Evolutionary conservation across 805 yeast genomes (phyloP).

Genomic region (Yamadazyma tumulicola): DNA sequence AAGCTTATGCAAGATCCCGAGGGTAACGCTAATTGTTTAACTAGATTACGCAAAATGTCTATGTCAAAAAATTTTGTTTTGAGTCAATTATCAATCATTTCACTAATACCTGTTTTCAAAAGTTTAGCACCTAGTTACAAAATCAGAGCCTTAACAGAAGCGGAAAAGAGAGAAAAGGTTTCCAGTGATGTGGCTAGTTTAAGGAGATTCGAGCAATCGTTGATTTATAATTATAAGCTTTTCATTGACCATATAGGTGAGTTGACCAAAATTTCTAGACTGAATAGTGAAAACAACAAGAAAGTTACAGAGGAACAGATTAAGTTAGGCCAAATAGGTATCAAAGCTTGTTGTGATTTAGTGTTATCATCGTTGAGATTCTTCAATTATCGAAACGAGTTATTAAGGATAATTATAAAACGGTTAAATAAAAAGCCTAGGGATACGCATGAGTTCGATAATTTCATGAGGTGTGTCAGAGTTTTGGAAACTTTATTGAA

Average conservation of each 20-base stretch:
- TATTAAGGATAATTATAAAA: constrained; percentile 63
- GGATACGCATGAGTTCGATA: constrained; percentile 40
- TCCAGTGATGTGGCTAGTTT: constrained; percentile 75
- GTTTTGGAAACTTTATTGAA: constrained; percentile 66
- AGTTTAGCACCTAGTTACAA: constrained; percentile 84
- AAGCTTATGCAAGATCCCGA: constrained; percentile 84
- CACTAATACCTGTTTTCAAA: constrained; percentile 82
- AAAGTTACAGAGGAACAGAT: constrained; percentile 31
- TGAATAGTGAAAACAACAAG: constrained; percentile 35
- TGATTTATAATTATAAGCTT: constrained; percentile 64
- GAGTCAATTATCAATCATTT: constrained; percentile 66
- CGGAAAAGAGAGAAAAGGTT: constrained; percentile 78
- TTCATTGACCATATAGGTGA: constrained; percentile 57
- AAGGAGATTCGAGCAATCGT: constrained; percentile 76
- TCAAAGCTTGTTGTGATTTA: constrained; percentile 78
- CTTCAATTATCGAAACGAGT: constrained; percentile 79
- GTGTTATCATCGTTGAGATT: constrained; percentile 58
- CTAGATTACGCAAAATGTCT: constrained; percentile 68
- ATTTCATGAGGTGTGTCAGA: constrained; percentile 57
- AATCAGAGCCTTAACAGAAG: constrained; percentile 77
- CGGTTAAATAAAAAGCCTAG: constrained; percentile 63
- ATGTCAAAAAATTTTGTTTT: constrained; percentile 63
- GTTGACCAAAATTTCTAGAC: constrained; percentile 36
- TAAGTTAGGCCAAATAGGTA: constrained; percentile 54
- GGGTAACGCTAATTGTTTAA: constrained; percentile 63